Conservation (phyloP, 1,284 basidiomycete genomes). For the Naganishia sp. region DNA sequence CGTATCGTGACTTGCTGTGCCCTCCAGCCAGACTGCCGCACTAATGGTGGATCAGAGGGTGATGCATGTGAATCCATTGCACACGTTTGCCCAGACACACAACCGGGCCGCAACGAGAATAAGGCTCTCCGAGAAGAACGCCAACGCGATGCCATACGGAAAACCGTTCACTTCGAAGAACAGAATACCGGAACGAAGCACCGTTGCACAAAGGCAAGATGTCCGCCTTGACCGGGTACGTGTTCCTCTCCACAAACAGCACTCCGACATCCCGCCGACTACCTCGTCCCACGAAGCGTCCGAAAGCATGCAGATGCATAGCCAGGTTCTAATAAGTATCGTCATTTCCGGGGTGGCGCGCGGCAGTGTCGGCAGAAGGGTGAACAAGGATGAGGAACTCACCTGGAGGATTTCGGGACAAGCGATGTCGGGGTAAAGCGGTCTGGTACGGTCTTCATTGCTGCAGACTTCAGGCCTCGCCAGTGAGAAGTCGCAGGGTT, state of each 20-base stretch:
- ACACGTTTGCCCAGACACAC: conserved; percentile 23
- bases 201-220: conserved; percentile 24
- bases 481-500: background rate
- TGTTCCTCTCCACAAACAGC: background rate
- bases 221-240: conserved; percentile 20
- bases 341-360: conserved; percentile 1
- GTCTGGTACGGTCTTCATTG: too few relatives aligned
- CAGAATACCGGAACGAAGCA: conserved; percentile 19
- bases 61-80: conserved; percentile 31
- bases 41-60: conserved; percentile 20
- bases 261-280: conserved; percentile 12
- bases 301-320: conserved; percentile 9
- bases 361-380: conserved; percentile 7
- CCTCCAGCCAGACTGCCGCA: conserved; percentile 9
- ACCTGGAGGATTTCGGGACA: conserved; percentile 9
- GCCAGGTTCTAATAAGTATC: conserved; percentile 30
- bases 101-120: background rate
- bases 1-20: background rate
- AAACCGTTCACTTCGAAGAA: background rate
- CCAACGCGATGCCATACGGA: conserved; percentile 4
- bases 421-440: too few relatives aligned
- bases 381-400: background rate
- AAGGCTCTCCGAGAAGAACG: conserved; percentile 13
- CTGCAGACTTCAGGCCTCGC: background rate
- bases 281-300: background rate